phyloP scores from a whole-genome alignment of 192 early-diverging fungal genomes.

The Geranomyces variabilis region DNA sequence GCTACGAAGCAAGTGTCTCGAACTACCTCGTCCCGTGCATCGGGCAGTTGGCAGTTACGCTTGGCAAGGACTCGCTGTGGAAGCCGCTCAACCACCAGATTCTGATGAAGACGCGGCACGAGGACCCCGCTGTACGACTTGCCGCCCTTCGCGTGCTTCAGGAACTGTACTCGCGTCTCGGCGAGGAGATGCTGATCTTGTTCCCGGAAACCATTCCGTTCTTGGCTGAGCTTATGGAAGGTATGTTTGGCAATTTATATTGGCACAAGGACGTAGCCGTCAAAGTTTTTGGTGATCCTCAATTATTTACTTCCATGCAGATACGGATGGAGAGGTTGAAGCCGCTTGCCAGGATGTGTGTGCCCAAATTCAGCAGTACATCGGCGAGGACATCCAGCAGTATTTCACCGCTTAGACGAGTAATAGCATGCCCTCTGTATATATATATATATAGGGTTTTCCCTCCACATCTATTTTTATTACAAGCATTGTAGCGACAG shows the following conservation, averaged over 20 bases:
- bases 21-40: slow-evolving; percentile 70
- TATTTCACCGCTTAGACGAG: slow-evolving; percentile 58
- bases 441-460: too few species aligned
- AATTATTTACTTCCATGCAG: slow-evolving; percentile 31
- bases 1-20: slow-evolving; percentile 31
- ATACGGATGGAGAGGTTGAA: slow-evolving; percentile 86
- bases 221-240: slow-evolving; percentile 94
- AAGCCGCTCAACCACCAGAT: slow-evolving; percentile 85
- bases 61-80: slow-evolving; percentile 80
- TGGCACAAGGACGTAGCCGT: too few species aligned
- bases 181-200: slow-evolving; percentile 91
- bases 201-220: slow-evolving; percentile 95
- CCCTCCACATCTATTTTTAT: too few species aligned
- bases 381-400: slow-evolving; percentile 88
- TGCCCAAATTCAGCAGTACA: slow-evolving; percentile 81
- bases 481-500: too few species aligned
- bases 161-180: slow-evolving; percentile 82
- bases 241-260: slow-evolving; percentile 10
- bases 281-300: too few species aligned
- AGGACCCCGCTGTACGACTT: slow-evolving; percentile 64
- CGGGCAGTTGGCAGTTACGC: slow-evolving; percentile 78
- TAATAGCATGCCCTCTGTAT: too few species aligned
- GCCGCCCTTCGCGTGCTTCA: slow-evolving; percentile 71
- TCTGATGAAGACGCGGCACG: slow-evolving; percentile 76
- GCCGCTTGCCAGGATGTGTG: slow-evolving; percentile 77